These are phyloP conservation scores for Microcos paniculata DNA, from an alignment of 345 rosid genomes.

Conservation along the genomic window DNA sequence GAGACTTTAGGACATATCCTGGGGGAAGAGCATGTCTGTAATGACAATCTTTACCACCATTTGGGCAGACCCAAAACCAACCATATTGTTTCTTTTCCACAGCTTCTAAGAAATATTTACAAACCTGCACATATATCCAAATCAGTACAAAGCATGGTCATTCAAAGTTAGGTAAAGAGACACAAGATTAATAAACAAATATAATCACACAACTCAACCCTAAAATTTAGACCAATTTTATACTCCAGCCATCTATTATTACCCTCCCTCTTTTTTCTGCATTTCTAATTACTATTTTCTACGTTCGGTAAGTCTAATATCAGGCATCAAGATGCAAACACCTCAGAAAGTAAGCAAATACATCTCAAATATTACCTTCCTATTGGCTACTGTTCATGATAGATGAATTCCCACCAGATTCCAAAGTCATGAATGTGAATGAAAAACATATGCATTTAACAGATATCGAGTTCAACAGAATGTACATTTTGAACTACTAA, in stretches of 20 bases:
- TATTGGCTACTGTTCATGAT: neutral
- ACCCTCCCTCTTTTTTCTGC: neutral
- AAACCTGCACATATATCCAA: conserved; percentile 39
- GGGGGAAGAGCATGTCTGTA: conserved; percentile 79
- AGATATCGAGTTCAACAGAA: neutral
- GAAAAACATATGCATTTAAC: neutral
- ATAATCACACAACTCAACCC: neutral
- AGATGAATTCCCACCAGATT: neutral
- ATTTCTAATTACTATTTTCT: neutral
- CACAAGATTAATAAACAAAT: neutral
- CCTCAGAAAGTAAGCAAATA: neutral
- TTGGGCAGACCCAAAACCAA: conserved; percentile 79
- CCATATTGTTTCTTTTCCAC: conserved; percentile 83
- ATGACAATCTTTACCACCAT: conserved; percentile 67
- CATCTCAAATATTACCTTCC: neutral
- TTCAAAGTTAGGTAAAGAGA: neutral
- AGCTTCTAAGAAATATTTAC: conserved; percentile 65
- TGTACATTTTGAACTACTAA: neutral
- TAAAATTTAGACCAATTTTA: neutral
- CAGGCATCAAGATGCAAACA: neutral
- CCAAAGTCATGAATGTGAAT: neutral
- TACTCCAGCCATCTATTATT: neutral
- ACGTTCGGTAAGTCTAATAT: neutral
- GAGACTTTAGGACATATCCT: conserved; percentile 64
- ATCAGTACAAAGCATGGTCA: neutral